Conservation (phyloP, 305 asterid species). For the Petunia hybrid region DNA sequence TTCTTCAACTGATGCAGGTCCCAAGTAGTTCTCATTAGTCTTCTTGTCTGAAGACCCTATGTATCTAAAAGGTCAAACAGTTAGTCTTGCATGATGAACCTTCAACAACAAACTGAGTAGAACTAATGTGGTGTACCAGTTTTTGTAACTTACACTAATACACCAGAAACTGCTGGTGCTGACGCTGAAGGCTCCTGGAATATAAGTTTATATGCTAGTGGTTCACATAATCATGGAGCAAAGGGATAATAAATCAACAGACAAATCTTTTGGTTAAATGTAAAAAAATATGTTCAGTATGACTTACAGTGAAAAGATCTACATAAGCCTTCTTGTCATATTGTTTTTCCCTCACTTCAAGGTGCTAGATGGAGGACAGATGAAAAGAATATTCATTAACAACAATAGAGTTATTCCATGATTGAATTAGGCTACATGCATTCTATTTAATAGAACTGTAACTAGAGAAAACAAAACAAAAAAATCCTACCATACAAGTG, state of each 20-base stretch:
- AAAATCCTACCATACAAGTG: not conserved
- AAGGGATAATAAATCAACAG: not conserved
- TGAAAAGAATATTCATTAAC: constrained; percentile 10
- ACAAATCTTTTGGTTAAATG: not conserved
- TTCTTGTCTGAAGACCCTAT: constrained; percentile 87
- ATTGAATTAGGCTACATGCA: not conserved
- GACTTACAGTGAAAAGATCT: constrained; percentile 80
- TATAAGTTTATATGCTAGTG: constrained; percentile 18
- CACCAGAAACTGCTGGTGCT: constrained; percentile 63
- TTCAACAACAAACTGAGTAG: constrained; percentile 28
- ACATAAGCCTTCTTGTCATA: constrained; percentile 83
- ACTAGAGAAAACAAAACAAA: not conserved
- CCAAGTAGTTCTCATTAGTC: constrained; percentile 78
- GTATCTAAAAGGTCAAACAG: constrained; percentile 58
- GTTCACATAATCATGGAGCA: not conserved
- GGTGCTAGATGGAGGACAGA: constrained; percentile 55
- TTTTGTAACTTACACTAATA: constrained; percentile 79
- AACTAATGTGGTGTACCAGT: not conserved
- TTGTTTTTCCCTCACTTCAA: constrained; percentile 98
- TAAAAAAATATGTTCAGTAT: not conserved
- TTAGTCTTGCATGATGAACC: constrained; percentile 30
- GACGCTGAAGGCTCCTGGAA: constrained; percentile 63
- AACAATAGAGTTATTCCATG: constrained; percentile 6
- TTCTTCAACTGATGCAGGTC: constrained; percentile 84
- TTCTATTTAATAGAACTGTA: not conserved